phyloP scores from a whole-genome alignment of 75 land plant species.

The Cunninghamia lanceolata region DNA sequence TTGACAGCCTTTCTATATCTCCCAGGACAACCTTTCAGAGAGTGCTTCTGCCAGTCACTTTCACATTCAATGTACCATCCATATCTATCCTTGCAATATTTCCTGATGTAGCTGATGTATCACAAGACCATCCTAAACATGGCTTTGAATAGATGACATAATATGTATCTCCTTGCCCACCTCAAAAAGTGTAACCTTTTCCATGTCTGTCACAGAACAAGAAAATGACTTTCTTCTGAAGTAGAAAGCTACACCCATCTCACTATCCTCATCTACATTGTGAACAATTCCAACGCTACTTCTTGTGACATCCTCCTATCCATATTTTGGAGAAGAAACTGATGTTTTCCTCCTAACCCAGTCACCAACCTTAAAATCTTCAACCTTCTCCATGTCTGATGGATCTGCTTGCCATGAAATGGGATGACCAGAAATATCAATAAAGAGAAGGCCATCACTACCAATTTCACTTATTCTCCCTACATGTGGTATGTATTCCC shows the following conservation, averaged over 20 bases:
- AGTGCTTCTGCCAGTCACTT: too few species aligned
- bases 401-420: slow-evolving; percentile 97
- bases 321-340: slow-evolving; percentile 92
- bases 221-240: slow-evolving; percentile 78
- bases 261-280: too few species aligned
- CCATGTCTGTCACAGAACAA: slow-evolving; percentile 89
- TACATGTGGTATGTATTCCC: slow-evolving; percentile 92
- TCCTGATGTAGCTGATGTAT: slow-evolving; percentile 79
- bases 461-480: slow-evolving; percentile 83
- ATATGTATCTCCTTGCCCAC: too few species aligned
- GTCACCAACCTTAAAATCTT: slow-evolving; percentile 92
- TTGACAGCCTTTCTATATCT: too few species aligned
- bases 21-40: too few species aligned
- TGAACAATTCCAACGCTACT: too few species aligned
- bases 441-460: slow-evolving; percentile 84
- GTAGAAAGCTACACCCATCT: too few species aligned
- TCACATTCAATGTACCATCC: too few species aligned
- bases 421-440: slow-evolving; percentile 74
- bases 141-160: slow-evolving; percentile 75
- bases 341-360: slow-evolving; percentile 90
- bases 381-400: slow-evolving; percentile 91
- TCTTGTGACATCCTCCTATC: too few species aligned
- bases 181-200: too few species aligned
- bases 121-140: slow-evolving; percentile 90
- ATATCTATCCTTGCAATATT: too few species aligned